A percentile compares a stretch with the other conserved stretches of the same genome.
Evolutionary conservation across 2,329 filamentous ascomycete genomes (phyloP).

Genomic region (Fusarium tricinctum): DNA sequence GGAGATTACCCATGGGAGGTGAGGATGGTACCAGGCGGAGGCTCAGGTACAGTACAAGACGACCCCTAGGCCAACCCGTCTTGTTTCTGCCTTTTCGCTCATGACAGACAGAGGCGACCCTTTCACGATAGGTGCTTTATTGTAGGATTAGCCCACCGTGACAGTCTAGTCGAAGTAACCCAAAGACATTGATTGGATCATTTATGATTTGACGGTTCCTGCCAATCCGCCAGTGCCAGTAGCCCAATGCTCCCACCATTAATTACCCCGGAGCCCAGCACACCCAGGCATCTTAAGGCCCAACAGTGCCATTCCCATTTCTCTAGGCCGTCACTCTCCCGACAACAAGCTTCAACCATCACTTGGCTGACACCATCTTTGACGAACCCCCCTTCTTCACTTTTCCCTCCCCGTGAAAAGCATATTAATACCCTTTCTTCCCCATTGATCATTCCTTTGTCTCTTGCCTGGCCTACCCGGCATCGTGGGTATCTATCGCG

Average conservation of each 20-base stretch:
- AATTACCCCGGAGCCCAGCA: constrained; percentile 7
- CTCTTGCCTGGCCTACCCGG: constrained; percentile 18
- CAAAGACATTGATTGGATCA: constrained; percentile 37
- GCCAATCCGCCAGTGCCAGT: constrained; percentile 21
- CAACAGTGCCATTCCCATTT: constrained; percentile 3
- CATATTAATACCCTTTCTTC: constrained; percentile 44
- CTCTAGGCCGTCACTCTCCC: constrained; percentile 6
- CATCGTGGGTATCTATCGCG: constrained; percentile 21
- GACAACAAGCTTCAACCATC: constrained; percentile 17
- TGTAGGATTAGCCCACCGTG: constrained; percentile 39
- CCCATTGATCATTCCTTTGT: constrained; percentile 16
- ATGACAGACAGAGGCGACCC: constrained; percentile 18
- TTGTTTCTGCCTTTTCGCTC: background rate
- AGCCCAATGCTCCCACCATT: constrained; percentile 7
- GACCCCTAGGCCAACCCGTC: constrained; percentile 9
- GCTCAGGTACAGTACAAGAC: background rate
- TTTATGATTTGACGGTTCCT: constrained; percentile 29
- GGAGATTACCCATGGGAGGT: constrained; percentile 2
- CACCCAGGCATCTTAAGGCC: background rate
- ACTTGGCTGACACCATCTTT: constrained; percentile 44
- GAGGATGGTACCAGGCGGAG: constrained; percentile 2
- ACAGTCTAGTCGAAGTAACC: constrained; percentile 37
- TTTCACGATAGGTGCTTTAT: constrained; percentile 6
- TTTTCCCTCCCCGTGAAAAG: constrained; percentile 31
- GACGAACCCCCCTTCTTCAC: constrained; percentile 21